These are phyloP conservation scores for Plasmodium falciparum DNA, from an alignment of 169 alveolate genomes.

Conservation along the genomic window DNA sequence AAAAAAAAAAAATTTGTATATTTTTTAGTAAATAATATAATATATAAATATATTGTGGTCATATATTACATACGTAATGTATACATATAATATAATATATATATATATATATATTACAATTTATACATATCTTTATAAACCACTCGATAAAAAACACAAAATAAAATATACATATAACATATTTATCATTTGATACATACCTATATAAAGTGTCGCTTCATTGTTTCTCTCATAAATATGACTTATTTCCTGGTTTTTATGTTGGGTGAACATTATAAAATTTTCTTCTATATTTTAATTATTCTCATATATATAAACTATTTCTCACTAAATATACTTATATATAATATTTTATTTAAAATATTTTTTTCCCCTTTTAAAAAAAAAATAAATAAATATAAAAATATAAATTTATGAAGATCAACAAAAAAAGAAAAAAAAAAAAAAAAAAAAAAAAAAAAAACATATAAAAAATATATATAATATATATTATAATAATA, in stretches of 20 bases:
- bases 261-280: constrained; percentile 63
- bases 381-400: neutral
- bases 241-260: constrained; percentile 86
- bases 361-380: neutral
- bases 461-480: too few species aligned
- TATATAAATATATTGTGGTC: neutral
- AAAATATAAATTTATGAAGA: neutral
- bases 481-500: too few species aligned
- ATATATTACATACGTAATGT: neutral
- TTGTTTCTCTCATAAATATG: constrained; percentile 92
- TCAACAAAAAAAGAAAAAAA: constrained; percentile 1
- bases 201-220: constrained; percentile 94
- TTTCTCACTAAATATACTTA: constrained; percentile 2
- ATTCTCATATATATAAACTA: constrained; percentile 44
- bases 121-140: neutral
- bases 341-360: neutral
- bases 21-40: neutral
- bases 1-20: neutral
- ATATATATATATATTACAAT: neutral
- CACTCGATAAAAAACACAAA: too few species aligned
- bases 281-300: constrained; percentile 21
- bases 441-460: neutral
- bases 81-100: constrained; percentile 1
- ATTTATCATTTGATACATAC: constrained; percentile 16
- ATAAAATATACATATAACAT: too few species aligned